Evolutionary conservation across 371 early-diverging fungal genomes (phyloP).

Genomic region (Rhizopus arrhizus): DNA sequence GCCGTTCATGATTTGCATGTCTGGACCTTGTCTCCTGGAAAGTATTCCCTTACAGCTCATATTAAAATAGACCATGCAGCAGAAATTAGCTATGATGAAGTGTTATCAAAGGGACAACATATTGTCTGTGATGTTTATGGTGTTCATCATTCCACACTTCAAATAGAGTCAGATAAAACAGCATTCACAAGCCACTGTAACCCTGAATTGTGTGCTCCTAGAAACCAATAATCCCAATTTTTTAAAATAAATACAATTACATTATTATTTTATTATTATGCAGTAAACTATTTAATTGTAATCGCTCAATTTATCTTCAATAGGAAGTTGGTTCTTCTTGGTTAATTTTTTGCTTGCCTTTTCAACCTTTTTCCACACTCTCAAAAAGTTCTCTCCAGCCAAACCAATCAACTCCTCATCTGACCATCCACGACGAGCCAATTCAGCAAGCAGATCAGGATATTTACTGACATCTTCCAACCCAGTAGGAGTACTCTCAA

Average conservation of each 20-base stretch:
- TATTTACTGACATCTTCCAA: conserved; percentile 69
- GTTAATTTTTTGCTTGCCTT: conserved; percentile 35
- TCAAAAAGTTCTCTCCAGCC: conserved; percentile 55
- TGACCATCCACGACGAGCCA: conserved; percentile 61
- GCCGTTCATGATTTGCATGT: conserved; percentile 74
- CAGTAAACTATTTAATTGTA: neutral
- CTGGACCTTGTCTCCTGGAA: conserved; percentile 77
- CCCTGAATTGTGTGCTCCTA: conserved; percentile 45
- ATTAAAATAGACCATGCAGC: conserved; percentile 30
- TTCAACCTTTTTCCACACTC: conserved; percentile 57
- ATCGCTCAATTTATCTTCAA: conserved; percentile 33
- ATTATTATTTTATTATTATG: neutral
- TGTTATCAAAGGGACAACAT: conserved; percentile 61
- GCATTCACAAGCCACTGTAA: conserved; percentile 52
- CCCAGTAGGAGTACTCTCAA: conserved; percentile 54
- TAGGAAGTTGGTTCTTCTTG: conserved; percentile 31
- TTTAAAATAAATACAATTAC: neutral
- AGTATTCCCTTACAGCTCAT: conserved; percentile 54
- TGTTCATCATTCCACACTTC: conserved; percentile 73
- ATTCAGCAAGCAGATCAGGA: conserved; percentile 63
- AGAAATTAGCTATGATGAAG: conserved; percentile 45
- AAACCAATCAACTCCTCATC: conserved; percentile 59
- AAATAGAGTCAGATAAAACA: conserved; percentile 61
- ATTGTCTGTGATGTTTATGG: conserved; percentile 65
- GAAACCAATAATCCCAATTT: conserved; percentile 2